Evolutionary conservation across 2,329 filamentous ascomycete species (phyloP), one percentile per base, ranked within the genome.

Genomic region (Curvularia hawaiiensis): DNA sequence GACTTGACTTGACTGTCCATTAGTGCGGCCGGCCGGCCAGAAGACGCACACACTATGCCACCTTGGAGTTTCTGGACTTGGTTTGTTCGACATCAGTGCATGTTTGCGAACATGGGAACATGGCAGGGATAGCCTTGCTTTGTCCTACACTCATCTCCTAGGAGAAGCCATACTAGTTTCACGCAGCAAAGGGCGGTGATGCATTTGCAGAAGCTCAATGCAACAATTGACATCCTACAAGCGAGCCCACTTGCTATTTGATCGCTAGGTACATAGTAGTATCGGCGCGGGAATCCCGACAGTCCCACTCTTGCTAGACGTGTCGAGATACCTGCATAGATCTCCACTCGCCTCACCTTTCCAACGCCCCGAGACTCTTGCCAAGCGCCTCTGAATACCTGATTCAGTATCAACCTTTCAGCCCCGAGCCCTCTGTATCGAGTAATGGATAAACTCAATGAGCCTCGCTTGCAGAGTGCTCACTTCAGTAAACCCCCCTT

Each of bases 171-270:
- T 61, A 63, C 33, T 59, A 64, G 64, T 50, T 31, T 16, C 22
- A 35, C 43, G 46, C 51, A 50, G 51, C 40, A 47, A 55, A 50
- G 57, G 50, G 55, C 54, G 59, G 60, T 53, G 53, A 59, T 72
- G 66, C 66, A 72, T 72, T 68, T 70, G 69, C 67, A 66, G 67
- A 70, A 68, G 63, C 62, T 61, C 54, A 64, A 49, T 62, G 50
- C 61, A 59, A 49, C 46, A 62, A 63, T 67, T 66, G 65, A 50
- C 48, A 55, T 61, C 66, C 64, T 40, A 52, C 45, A 48, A 52
- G 55, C 64, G 65, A 66, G 52, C 26, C 47, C 45, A 20, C 22
- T 41, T 45, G 48, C 24, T 40, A 53, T 57, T 41, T 60, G 46
- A 52, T 43, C 40, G 51, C 39, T 43, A 3, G 28, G 38, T 50